Conservation (phyloP, 345 rosid species). For the Eucalyptus curtisii region DNA sequence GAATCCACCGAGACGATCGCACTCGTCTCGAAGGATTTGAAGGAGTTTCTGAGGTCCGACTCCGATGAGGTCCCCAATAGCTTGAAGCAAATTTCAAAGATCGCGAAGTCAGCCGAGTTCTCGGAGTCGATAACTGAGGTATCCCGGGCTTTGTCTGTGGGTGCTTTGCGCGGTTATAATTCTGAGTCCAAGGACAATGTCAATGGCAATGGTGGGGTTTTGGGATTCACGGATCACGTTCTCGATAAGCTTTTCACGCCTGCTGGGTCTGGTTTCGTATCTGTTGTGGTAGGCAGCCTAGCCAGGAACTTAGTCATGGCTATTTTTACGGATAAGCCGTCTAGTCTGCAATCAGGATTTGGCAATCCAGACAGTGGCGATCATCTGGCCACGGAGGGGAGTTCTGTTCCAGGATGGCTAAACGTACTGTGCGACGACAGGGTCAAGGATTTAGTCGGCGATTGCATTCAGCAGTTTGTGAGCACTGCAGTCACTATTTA, state of each 20-base stretch:
- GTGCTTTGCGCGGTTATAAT: conserved; percentile 31
- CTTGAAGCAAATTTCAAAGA: conserved; percentile 58
- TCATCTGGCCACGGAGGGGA: background rate
- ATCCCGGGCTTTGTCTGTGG: conserved; percentile 44
- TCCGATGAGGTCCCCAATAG: conserved; percentile 65
- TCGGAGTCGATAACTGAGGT: conserved; percentile 23
- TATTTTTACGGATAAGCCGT: background rate
- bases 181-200: conserved; percentile 1
- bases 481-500: conserved; percentile 70
- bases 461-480: conserved; percentile 63
- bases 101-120: conserved; percentile 44
- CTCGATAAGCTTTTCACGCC: conserved; percentile 52
- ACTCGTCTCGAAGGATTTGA: conserved; percentile 41
- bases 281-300: conserved; percentile 72
- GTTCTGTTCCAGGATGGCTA: conserved; percentile 8
- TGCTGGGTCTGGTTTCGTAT: conserved; percentile 65
- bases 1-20: conserved; percentile 43
- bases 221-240: conserved; percentile 36
- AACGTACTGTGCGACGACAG: conserved; percentile 35
- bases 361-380: background rate
- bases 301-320: conserved; percentile 65
- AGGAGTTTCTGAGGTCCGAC: conserved; percentile 41
- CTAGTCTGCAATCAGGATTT: background rate
- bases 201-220: background rate
- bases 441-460: conserved; percentile 45